Conservation (phyloP, 2,329 filamentous ascomycete species). For the Fusarium xyrophilum region DNA sequence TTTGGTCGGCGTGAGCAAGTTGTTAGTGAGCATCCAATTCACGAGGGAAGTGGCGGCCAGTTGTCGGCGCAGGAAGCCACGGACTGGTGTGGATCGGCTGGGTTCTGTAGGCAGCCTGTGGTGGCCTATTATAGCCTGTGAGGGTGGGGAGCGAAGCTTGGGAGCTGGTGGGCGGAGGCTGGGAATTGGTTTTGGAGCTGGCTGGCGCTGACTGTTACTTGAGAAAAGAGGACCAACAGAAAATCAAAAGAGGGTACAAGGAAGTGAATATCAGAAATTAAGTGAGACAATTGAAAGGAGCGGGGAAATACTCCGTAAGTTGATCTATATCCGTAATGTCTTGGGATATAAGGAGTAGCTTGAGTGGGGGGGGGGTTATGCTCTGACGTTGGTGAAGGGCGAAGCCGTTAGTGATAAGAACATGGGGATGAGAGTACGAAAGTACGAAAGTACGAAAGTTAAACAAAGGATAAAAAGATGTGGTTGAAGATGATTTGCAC, state of each 20-base stretch:
- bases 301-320: slow-evolving; percentile 28
- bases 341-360: slow-evolving; percentile 15
- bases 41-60: slow-evolving; percentile 32
- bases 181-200: slow-evolving; percentile 13
- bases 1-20: slow-evolving; percentile 12
- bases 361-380: neutral
- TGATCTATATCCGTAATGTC: slow-evolving; percentile 29
- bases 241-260: slow-evolving; percentile 1
- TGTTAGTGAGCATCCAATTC: slow-evolving; percentile 25
- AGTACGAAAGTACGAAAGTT: slow-evolving; percentile 22
- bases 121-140: neutral
- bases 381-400: slow-evolving; percentile 11
- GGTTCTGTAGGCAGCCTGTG: neutral
- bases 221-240: neutral
- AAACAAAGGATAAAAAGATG: slow-evolving; percentile 24
- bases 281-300: slow-evolving; percentile 30
- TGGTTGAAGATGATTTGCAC: neutral
- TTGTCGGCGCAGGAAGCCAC: slow-evolving; percentile 32
- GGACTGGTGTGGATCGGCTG: slow-evolving; percentile 24
- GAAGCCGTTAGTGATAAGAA: neutral
- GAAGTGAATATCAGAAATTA: neutral
- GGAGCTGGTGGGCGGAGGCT: slow-evolving; percentile 27
- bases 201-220: slow-evolving; percentile 14
- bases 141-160: slow-evolving; percentile 22
- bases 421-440: slow-evolving; percentile 5